Percentiles rank a stretch among this genome's conserved stretches.
These are phyloP conservation scores for Orbilia ellipsospora DNA, from an alignment of 2,329 filamentous ascomycete genomes.

Conservation along the genomic window DNA sequence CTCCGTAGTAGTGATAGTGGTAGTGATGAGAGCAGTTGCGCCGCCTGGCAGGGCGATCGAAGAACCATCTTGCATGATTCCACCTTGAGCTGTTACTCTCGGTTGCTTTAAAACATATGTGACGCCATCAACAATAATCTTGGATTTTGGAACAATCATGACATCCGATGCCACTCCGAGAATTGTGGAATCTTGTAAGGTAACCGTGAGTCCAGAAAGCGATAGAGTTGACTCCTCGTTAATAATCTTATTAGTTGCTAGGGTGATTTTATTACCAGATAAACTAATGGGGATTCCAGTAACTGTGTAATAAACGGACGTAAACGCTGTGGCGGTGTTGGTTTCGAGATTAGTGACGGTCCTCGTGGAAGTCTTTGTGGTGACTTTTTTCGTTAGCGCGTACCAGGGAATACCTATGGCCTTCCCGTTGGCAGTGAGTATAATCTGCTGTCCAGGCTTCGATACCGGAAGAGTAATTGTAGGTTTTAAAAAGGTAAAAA, in stretches of 20 bases:
- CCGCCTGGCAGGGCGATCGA: background rate
- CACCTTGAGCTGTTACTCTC: background rate
- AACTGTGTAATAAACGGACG: background rate
- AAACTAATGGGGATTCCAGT: background rate
- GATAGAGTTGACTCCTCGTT: background rate
- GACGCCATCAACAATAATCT: background rate
- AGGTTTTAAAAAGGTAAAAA: background rate
- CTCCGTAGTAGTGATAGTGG: background rate
- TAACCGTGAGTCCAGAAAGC: background rate
- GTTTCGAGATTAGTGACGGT: background rate
- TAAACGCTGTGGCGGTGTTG: background rate
- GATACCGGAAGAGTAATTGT: background rate
- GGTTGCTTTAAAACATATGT: background rate
- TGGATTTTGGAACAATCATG: background rate
- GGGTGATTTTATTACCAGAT: background rate
- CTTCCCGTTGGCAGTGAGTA: background rate
- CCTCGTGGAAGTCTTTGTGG: background rate
- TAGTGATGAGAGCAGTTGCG: background rate
- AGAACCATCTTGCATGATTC: slow-evolving; percentile 1
- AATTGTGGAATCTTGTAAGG: slow-evolving; percentile 1
- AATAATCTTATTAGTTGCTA: background rate
- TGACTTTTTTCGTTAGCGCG: background rate
- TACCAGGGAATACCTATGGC: background rate
- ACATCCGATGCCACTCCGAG: background rate
- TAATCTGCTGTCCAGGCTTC: background rate